Conservation (phyloP, 179 eudicot species). For the Beta lomatogona region DNA sequence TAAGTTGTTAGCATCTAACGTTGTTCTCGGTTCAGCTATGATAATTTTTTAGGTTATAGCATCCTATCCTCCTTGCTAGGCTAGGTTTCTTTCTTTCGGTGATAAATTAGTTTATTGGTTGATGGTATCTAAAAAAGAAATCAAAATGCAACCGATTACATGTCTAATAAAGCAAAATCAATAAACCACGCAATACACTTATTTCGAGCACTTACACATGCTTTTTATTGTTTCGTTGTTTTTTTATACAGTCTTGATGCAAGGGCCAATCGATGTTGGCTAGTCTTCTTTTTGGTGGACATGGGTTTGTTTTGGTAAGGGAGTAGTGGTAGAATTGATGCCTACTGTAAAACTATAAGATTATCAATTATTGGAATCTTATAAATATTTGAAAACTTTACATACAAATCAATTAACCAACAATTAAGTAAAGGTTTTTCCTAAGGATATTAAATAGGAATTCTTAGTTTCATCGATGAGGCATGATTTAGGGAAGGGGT, state of each 20-base stretch:
- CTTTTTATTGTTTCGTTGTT: no score
- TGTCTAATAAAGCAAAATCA: no score
- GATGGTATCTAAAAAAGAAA: no score
- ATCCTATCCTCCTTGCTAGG: no score
- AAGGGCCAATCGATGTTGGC: neutral
- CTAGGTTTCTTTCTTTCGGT: no score
- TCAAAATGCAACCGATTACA: no score
- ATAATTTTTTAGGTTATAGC: no score
- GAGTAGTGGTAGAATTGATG: neutral
- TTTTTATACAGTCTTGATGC: neutral
- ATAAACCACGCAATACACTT: neutral
- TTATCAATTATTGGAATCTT: neutral
- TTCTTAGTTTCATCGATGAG: neutral
- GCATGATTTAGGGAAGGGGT: neutral
- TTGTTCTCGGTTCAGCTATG: no score
- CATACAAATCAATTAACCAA: neutral
- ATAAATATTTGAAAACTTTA: no score
- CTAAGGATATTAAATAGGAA: neutral
- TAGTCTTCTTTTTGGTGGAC: neutral
- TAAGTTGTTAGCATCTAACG: no score
- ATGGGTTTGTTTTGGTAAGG: neutral
- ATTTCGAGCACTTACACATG: neutral
- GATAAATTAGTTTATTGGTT: no score
- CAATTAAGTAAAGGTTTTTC: neutral
- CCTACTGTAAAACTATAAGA: neutral